Conservation (phyloP, 2,329 filamentous ascomycete genomes). For the Monosporascus sp. region DNA sequence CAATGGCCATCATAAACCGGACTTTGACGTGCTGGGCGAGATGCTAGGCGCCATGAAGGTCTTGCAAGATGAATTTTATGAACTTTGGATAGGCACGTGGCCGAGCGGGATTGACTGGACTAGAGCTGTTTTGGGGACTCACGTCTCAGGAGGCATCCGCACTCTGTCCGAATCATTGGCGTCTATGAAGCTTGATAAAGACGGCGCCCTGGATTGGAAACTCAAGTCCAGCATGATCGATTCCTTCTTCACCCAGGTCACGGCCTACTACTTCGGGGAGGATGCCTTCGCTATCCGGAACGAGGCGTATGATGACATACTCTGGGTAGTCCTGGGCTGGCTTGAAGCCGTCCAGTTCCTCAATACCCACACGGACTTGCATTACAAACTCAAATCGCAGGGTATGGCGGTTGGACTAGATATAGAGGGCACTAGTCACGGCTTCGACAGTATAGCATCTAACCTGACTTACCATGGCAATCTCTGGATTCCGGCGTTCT, state of each 20-base stretch:
- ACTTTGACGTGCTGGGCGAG: constrained; percentile 35
- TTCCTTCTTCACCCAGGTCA: constrained; percentile 70
- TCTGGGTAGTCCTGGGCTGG: constrained; percentile 94
- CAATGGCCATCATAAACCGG: constrained; percentile 7
- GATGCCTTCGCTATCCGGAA: constrained; percentile 68
- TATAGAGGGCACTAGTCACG: constrained; percentile 16
- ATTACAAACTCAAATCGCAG: constrained; percentile 40
- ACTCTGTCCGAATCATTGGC: constrained; percentile 61
- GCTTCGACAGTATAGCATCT: constrained; percentile 27
- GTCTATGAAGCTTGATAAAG: constrained; percentile 24
- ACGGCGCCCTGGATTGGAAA: constrained; percentile 35
- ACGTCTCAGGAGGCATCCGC: constrained; percentile 66
- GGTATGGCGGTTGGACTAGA: background rate
- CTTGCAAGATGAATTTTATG: constrained; percentile 76
- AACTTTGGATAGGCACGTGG: constrained; percentile 74
- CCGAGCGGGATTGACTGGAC: constrained; percentile 91
- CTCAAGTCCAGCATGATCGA: constrained; percentile 74
- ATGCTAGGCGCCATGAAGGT: constrained; percentile 62
- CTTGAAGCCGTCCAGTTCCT: constrained; percentile 77
- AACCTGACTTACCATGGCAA: constrained; percentile 66
- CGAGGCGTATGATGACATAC: constrained; percentile 84
- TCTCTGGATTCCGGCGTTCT: constrained; percentile 70
- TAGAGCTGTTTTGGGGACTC: constrained; percentile 74
- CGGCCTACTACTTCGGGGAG: constrained; percentile 82
- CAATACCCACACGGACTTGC: constrained; percentile 58